Evolutionary conservation across 371 early-diverging fungal species (phyloP), one percentile per base, ranked within the genome.

Genomic region (Conidiobolus coronatus): DNA sequence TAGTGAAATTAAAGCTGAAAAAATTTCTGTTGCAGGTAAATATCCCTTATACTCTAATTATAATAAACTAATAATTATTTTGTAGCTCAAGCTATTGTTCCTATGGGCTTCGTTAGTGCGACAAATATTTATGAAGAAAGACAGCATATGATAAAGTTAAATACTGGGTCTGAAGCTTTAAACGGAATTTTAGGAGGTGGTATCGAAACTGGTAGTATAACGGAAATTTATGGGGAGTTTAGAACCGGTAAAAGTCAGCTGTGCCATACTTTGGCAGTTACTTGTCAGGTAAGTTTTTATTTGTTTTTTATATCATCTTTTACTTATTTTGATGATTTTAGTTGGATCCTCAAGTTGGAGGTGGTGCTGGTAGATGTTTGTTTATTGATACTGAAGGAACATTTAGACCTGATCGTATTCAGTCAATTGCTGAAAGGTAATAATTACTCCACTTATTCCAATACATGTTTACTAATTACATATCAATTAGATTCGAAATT

Each of bases 341-440:
- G 81, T 73, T 99, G 20, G 79, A 85, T 1, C 53, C 64, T 9
- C 70, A 77, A 18, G 66, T 74, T 62, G 95, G 95, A 1, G 99
- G 99, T 3, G 95, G 81, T 9, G 86, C 81, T 61, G 98, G 99
- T 35, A 95, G 90, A 61, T 91, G 91, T 54, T 57, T 99, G 53
- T 99, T 89, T 60, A 93, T 99, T 52, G 99, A 99, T 61, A 99
- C 99, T 0, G 99, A 99, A 65, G 92, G 92, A 33, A 99, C 98
- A 0, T 98, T 99, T 64, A 75, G 99, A 43, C 87, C 99, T 0
- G 90, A 83, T 55, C 70, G 98, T 41, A 60, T 93, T 12, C 57
- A 88, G 11, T 72, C 92, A 2, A 81, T 92, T 42, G 89, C 97
- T n/a, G 80, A 90, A 60, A 65, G 29, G 29, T 29, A 29, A 29